Evolutionary conservation across 208 protist genomes (phyloP).

Genomic region (Histomonas meleagridis): DNA sequence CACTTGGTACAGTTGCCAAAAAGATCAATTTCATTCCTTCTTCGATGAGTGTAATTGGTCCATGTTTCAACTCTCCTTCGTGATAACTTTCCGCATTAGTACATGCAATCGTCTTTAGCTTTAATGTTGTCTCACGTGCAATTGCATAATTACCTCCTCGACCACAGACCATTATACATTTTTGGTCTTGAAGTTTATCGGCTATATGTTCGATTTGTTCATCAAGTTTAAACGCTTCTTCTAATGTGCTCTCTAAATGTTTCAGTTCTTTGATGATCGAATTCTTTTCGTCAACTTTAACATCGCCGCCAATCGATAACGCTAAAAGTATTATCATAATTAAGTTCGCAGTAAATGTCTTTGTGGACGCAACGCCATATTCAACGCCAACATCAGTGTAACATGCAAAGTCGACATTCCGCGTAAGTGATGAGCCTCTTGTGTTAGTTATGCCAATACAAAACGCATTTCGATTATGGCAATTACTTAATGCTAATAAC

Average conservation of each 20-base stretch:
- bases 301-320: conserved; percentile 38
- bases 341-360: conserved; percentile 45
- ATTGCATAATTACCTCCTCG: conserved; percentile 51
- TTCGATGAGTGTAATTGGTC: neutral
- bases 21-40: neutral
- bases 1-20: neutral
- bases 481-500: neutral
- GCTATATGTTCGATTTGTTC: conserved; percentile 49
- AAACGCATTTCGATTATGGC: neutral
- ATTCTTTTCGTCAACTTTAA: no score
- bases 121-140: conserved; percentile 43
- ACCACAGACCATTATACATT: conserved; percentile 53
- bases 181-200: conserved; percentile 42
- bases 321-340: conserved; percentile 46
- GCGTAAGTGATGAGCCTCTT: neutral
- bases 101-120: conserved; percentile 42
- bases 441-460: neutral
- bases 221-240: conserved; percentile 45
- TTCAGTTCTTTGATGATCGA: conserved; percentile 31
- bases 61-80: conserved; percentile 44
- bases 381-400: neutral
- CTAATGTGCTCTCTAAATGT: no score
- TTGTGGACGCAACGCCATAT: neutral
- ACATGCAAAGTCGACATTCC: no score
- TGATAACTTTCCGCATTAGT: conserved; percentile 37